Evolutionary conservation across 2,329 filamentous ascomycete genomes (phyloP), one percentile per base, ranked within the genome.

Genomic region (Fusarium floridanum): DNA sequence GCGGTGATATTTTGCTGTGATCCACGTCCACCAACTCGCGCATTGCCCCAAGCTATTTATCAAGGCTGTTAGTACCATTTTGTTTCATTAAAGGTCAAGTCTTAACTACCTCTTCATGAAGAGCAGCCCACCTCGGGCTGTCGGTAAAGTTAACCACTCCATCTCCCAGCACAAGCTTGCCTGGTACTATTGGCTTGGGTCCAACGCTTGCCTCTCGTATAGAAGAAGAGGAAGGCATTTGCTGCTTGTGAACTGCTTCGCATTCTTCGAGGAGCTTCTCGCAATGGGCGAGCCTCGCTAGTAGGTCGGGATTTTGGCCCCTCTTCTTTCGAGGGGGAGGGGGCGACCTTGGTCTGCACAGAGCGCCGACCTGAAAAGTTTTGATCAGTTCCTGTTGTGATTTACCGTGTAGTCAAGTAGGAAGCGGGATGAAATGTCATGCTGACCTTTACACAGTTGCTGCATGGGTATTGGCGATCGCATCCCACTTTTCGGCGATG

Each of bases 341-440:
- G 5, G 45, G 22, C 1, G 45, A n/a, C 10, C 24, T 50, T 29
- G 45, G 45, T 11, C 14, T 50, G 24, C 45, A 50, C 5, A 6
- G 16, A 29, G 24, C 24, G 16, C 45, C 24, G 10, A 50, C 9
- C 45, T 50, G 45, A 50, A 29, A 3, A 10, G 3, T 3, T 9
- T 50, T 10, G 10, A 50, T 50, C 5, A 50, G 45, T 12, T 5
- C 16, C 2, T 29, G 9, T 16, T n/a, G 11, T 27, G 5, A 6
- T 27, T 6, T 6, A 5, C 8, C 5, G 14, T n/a, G 22, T 11
- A 9, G 2, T 11, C 10, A 0, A 2, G 11, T 27, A 3, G 9
- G 14, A 27, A 50, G 22, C 10, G 2, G 14, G 22, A 7, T 9
- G 45, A 9, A n/a, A 27, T 27, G 45, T 16, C 24, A n/a, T 6